Percentiles rank a stretch among this genome's conserved stretches.
These are phyloP conservation scores for Bassia scoparia DNA, from an alignment of 148 eudicot genomes.

Conservation along the genomic window DNA sequence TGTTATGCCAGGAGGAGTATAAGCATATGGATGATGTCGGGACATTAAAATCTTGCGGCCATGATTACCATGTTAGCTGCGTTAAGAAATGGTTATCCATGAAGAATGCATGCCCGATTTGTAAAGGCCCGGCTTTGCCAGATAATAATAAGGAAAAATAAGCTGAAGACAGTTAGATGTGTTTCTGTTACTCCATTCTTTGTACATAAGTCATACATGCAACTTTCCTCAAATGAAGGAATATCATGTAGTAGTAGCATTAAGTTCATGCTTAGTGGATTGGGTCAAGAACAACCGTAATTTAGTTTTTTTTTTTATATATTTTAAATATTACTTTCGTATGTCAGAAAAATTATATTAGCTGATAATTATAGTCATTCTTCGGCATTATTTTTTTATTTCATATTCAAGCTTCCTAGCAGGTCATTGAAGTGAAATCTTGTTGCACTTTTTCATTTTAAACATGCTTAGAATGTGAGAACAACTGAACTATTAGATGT, in stretches of 20 bases:
- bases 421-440: no score
- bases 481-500: no score
- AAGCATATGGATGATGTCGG: slow-evolving; percentile 69
- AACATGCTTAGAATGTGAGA: no score
- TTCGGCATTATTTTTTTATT: no score
- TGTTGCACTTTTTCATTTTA: no score
- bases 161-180: slow-evolving; percentile 18
- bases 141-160: slow-evolving; percentile 40
- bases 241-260: slow-evolving; percentile 10
- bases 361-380: slow-evolving; percentile 2
- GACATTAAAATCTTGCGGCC: slow-evolving; percentile 56
- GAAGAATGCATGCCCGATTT: slow-evolving; percentile 84
- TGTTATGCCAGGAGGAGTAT: slow-evolving; percentile 61
- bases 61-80: slow-evolving; percentile 78
- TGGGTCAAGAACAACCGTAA: neutral
- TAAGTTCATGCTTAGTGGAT: slow-evolving; percentile 9
- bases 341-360: slow-evolving; percentile 17
- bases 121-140: slow-evolving; percentile 63
- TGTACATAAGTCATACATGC: slow-evolving; percentile 39
- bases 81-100: slow-evolving; percentile 68
- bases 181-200: slow-evolving; percentile 24
- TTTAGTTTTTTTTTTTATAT: neutral
- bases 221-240: slow-evolving; percentile 27
- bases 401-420: no score
- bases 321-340: slow-evolving; percentile 6